Conservation (phyloP, 345 rosid genomes). For the Ceriops decandra region DNA sequence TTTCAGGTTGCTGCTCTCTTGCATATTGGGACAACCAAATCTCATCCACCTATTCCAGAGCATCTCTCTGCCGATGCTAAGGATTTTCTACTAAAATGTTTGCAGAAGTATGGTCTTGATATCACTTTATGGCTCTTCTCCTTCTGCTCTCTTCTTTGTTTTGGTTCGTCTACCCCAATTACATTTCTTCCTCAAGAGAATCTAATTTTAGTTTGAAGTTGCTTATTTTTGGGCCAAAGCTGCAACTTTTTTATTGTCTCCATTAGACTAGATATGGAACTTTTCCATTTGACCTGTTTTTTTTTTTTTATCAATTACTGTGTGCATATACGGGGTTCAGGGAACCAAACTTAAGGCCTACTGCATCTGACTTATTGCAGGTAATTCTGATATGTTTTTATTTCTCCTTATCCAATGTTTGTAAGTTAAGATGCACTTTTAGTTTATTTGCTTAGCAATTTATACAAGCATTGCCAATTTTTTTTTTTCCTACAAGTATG, state of each 20-base stretch:
- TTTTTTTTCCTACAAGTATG: not conserved
- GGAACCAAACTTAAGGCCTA: constrained; percentile 30
- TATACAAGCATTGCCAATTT: not conserved
- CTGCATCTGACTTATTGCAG: constrained; percentile 31
- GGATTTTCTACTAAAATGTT: constrained; percentile 31
- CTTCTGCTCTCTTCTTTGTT: not conserved
- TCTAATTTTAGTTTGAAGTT: constrained; percentile 1
- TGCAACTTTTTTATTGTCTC: not conserved
- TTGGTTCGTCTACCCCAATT: not conserved
- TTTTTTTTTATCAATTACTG: not conserved
- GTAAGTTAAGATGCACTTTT: not conserved
- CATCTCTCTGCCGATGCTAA: constrained; percentile 31
- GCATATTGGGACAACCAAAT: constrained; percentile 36
- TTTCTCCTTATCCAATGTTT: not conserved
- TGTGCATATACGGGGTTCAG: constrained; percentile 4
- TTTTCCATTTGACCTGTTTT: not conserved
- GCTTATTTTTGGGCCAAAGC: not conserved
- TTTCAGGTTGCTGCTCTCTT: constrained; percentile 36
- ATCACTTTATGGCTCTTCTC: constrained; percentile 1
- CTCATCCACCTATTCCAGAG: constrained; percentile 34
- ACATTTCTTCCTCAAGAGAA: not conserved
- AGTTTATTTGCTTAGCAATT: not conserved
- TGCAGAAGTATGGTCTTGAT: constrained; percentile 26
- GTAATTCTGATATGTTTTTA: constrained; percentile 16
- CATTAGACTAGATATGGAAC: not conserved